Evolutionary conservation across 2,329 filamentous ascomycete species (phyloP).

Genomic region (Neonectria neomacrospora): DNA sequence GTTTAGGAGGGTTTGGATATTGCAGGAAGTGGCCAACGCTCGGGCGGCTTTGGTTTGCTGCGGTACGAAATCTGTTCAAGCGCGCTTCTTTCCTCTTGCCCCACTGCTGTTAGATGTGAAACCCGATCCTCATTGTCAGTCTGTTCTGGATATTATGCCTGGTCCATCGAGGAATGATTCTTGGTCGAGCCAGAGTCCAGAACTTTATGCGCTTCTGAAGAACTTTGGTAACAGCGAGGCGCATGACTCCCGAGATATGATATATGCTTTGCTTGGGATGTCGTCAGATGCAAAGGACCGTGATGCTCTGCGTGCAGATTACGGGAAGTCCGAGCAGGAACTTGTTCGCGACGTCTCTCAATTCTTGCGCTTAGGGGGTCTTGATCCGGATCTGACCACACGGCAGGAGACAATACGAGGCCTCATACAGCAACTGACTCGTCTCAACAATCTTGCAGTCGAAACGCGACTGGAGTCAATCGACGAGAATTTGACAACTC

Average conservation of each 20-base stretch:
- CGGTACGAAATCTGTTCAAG: background rate
- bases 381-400: background rate
- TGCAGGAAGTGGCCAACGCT: slow-evolving; percentile 30
- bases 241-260: background rate
- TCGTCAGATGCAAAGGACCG: background rate
- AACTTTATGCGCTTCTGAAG: slow-evolving; percentile 13
- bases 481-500: background rate
- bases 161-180: background rate
- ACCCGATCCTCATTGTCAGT: slow-evolving; percentile 5
- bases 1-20: slow-evolving; percentile 28
- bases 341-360: background rate
- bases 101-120: background rate
- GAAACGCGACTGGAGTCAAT: background rate
- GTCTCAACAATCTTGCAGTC: background rate
- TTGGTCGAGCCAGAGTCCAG: slow-evolving; percentile 24
- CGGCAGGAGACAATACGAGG: background rate
- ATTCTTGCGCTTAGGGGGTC: background rate
- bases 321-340: background rate
- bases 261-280: slow-evolving; percentile 27
- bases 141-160: slow-evolving; percentile 32
- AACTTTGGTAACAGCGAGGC: slow-evolving; percentile 10
- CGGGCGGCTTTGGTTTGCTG: background rate
- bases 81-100: background rate
- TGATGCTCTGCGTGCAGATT: background rate
- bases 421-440: background rate